These are phyloP conservation scores for Psilocybe tampanensis DNA, from an alignment of 768 basidiomycete species.

Conservation along the genomic window DNA sequence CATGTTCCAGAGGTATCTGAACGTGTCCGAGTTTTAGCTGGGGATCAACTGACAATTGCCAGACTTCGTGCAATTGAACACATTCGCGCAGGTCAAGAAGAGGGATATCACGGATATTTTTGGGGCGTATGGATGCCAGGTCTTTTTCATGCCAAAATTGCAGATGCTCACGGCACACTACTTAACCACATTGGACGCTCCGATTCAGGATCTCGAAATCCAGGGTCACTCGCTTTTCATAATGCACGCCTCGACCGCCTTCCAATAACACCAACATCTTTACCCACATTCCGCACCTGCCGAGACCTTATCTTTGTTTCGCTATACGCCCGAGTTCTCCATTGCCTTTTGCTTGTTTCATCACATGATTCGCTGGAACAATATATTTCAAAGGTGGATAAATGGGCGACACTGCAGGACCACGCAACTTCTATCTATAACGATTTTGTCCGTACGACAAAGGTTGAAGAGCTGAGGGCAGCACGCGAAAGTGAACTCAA, in stretches of 20 bases:
- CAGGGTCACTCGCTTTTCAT: conserved; percentile 35
- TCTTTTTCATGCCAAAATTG: conserved; percentile 41
- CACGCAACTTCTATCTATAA: no score
- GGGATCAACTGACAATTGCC: conserved; percentile 41
- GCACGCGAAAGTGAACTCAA: no score
- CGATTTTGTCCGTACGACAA: no score
- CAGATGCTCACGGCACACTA: conserved; percentile 28
- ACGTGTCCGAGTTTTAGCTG: conserved; percentile 19
- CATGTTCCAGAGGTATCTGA: conserved; percentile 8
- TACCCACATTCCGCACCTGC: conserved; percentile 34
- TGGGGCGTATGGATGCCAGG: conserved; percentile 29
- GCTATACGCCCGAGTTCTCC: conserved; percentile 32
- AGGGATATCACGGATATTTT: conserved; percentile 19
- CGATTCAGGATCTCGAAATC: conserved; percentile 27
- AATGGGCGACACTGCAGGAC: not conserved
- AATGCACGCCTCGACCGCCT: conserved; percentile 35
- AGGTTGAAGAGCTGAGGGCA: no score
- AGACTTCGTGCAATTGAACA: conserved; percentile 29
- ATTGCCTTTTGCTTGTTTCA: conserved; percentile 32
- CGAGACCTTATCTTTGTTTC: conserved; percentile 36
- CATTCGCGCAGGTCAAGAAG: conserved; percentile 34
- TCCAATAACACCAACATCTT: conserved; percentile 36
- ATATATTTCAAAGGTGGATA: not conserved
- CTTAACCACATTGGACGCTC: conserved; percentile 32
- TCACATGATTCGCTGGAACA: not conserved